Base-by-base conservation (phyloP, 495 filamentous ascomycete species). In the Tuber umbilicatum region DNA sequence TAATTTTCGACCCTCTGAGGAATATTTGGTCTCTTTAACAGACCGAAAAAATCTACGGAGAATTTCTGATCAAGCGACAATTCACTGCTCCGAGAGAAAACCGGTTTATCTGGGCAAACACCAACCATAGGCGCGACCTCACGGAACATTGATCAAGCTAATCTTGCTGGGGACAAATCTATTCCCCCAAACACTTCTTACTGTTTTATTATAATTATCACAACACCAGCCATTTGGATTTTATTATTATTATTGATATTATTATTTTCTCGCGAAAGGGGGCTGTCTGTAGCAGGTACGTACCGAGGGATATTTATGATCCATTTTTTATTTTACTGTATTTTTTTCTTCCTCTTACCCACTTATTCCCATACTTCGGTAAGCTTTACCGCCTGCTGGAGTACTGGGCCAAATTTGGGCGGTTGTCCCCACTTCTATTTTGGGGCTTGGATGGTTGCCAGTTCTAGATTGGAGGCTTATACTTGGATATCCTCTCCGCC, bases 401-500 rank as follows among this genome's bases (percentile, higher is more conserved):
- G n/a, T n/a, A 74, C 77, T 72, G 64, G 77, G 78, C 77, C 77
- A 79, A 79, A 78, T 79, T 79, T 79, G 77, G 77, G 71, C 75
- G 71, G 75, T 64, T 64, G 55, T 64, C 55, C 55, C 55, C 55
- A 64, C 55, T 64, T 79, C 77, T 79, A 79, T 79, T 79, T 79
- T 79, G 77, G 77, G 72, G 55, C 37, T 77, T 74, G 68, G 75
- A 70, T 77, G 69, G 69, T 74, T 75, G 37, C 75, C 73, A 72
- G 55, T 75, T 77, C 72, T 69, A 77, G 77, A 79, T 78, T 79
- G 77, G 77, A 78, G 77, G 77, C 77, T 79, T 79, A 79, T 79
- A 79, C 77, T 79, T 79, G 77, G 77, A 79, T 79, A 79, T 64
- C 76, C 75, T n/a, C 5, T 78, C 75, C 76, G 72, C 77, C 77